Evolutionary conservation across 2,329 filamentous ascomycete genomes (phyloP).

Genomic region (Fusarium decemcellulare): DNA sequence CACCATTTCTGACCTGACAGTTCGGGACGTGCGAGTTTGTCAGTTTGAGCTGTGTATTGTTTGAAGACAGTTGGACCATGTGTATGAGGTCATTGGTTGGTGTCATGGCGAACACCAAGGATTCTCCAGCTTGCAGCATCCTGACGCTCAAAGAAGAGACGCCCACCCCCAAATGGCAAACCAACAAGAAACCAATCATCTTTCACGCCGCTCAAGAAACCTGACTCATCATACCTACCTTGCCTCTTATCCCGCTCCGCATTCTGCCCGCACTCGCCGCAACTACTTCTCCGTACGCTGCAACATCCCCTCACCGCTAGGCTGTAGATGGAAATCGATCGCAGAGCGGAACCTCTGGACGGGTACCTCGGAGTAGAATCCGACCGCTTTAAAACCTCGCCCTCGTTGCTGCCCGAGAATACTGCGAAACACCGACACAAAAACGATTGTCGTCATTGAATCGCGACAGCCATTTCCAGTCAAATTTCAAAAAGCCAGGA

Average conservation of each 20-base stretch:
- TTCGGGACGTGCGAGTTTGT: no score
- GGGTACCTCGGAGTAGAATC: constrained; percentile 32
- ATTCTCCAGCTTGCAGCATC: constrained; percentile 18
- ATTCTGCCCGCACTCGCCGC: constrained; percentile 36
- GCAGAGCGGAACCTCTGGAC: constrained; percentile 7
- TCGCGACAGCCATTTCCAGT: background rate
- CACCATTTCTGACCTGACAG: background rate
- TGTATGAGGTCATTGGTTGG: constrained; percentile 29
- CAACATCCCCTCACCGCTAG: constrained; percentile 33
- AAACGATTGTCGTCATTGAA: background rate
- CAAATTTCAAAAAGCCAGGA: background rate
- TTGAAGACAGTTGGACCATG: background rate
- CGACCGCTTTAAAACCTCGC: constrained; percentile 19
- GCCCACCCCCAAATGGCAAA: background rate
- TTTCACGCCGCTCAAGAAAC: background rate
- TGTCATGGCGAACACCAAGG: constrained; percentile 28
- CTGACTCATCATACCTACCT: constrained; percentile 29
- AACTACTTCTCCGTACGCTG: constrained; percentile 11
- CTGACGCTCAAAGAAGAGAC: background rate
- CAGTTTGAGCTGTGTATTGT: background rate
- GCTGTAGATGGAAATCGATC: constrained; percentile 23
- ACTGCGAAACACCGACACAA: constrained; percentile 11
- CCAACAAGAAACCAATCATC: constrained; percentile 29
- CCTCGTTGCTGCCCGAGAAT: constrained; percentile 18
- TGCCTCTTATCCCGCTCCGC: constrained; percentile 10